Conservation (phyloP, 2,329 filamentous ascomycete genomes). For the Talaromyces sp. region DNA sequence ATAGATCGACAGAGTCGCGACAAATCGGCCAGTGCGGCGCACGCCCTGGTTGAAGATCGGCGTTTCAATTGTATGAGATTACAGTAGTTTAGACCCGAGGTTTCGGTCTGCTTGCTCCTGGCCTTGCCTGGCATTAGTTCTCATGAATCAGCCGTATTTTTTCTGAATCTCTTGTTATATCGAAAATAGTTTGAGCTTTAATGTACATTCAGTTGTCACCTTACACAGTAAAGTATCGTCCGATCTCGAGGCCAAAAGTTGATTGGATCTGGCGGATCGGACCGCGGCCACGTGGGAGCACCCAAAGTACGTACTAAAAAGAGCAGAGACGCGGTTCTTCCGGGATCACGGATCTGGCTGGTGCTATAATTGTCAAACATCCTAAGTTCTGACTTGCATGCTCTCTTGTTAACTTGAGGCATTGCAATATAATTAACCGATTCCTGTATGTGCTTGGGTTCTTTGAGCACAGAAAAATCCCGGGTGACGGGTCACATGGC, state of each 20-base stretch:
- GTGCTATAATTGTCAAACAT: neutral
- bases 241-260: neutral
- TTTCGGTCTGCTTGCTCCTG: neutral
- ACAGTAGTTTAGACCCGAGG: neutral
- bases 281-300: neutral
- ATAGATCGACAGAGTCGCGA: no score
- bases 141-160: neutral
- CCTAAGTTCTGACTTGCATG: neutral
- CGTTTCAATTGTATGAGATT: no score
- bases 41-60: neutral
- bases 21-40: no score
- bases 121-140: neutral
- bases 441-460: neutral
- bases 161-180: neutral
- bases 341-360: neutral
- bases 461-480: neutral
- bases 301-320: neutral
- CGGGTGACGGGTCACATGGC: slow-evolving; percentile 13
- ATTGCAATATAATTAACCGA: neutral
- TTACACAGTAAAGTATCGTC: neutral
- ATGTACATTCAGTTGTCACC: neutral
- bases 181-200: neutral
- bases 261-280: neutral
- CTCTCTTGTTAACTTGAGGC: neutral
- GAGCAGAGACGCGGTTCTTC: neutral